Percentiles rank a stretch among this genome's conserved stretches.
Conservation (phyloP, 1,139 yeast genomes). For the Protomyces inouyei region DNA sequence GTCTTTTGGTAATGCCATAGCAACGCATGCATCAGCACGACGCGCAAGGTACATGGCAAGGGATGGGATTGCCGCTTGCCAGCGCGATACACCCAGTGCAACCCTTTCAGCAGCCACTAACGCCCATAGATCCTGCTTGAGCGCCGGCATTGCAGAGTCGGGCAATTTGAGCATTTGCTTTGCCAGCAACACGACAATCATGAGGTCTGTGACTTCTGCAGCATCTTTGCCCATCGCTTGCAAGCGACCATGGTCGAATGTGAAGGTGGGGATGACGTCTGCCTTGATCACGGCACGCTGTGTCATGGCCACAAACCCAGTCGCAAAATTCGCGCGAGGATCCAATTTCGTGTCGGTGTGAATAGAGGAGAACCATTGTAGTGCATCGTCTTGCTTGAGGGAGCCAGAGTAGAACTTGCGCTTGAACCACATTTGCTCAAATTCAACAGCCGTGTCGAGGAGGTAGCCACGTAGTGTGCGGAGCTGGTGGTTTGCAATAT, state of each 20-base stretch:
- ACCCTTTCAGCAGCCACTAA: not conserved
- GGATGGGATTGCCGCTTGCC: constrained; percentile 7
- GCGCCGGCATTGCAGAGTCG: not conserved
- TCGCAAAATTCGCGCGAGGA: not conserved
- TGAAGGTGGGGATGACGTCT: constrained; percentile 3
- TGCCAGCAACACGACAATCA: constrained; percentile 1
- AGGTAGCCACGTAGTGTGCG: constrained; percentile 77
- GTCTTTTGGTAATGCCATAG: not conserved
- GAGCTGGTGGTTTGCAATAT: constrained; percentile 91
- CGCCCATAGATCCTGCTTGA: constrained; percentile 12
- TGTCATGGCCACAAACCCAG: constrained; percentile 1
- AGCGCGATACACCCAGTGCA: not conserved
- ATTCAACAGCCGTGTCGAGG: constrained; percentile 84
- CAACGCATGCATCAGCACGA: not conserved
- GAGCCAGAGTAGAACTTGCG: constrained; percentile 7
- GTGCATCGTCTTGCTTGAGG: not conserved
- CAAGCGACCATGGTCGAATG: constrained; percentile 16
- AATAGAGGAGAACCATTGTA: not conserved
- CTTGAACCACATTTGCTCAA: constrained; percentile 62
- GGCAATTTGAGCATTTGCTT: constrained; percentile 7
- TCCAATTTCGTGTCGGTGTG: not conserved
- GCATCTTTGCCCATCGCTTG: constrained; percentile 12
- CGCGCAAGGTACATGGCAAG: constrained; percentile 14
- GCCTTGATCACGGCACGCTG: not conserved
- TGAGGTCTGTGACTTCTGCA: constrained; percentile 1